Evolutionary conservation across 768 basidiomycete species (phyloP).

Genomic region (Tylopilus cervinicoccineus): DNA sequence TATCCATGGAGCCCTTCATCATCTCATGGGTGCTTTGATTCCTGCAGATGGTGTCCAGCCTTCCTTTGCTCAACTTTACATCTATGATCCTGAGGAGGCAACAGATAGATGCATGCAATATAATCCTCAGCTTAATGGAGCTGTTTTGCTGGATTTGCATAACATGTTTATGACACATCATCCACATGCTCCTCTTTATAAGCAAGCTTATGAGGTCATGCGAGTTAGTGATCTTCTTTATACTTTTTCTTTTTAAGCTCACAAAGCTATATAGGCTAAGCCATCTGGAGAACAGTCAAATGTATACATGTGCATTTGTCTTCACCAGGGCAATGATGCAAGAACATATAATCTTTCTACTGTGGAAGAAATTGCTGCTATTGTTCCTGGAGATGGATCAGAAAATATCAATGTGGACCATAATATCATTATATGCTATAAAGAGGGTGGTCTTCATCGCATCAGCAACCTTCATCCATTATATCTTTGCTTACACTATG

Average conservation of each 20-base stretch:
- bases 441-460: constrained; percentile 22
- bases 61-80: no score
- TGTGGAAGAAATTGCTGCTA: constrained; percentile 38
- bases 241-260: no score
- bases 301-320: constrained; percentile 5
- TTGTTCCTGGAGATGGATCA: no score
- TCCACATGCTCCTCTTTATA: no score
- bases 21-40: constrained; percentile 31
- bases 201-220: constrained; percentile 32
- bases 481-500: constrained; percentile 41
- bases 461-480: constrained; percentile 34
- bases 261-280: constrained; percentile 1
- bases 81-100: constrained; percentile 37
- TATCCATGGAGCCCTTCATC: constrained; percentile 36
- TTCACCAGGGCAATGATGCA: constrained; percentile 20
- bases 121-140: constrained; percentile 18
- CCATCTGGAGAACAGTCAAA: constrained; percentile 12
- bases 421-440: constrained; percentile 34
- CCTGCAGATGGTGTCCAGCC: constrained; percentile 28
- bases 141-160: constrained; percentile 25
- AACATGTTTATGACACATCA: constrained; percentile 15
- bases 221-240: background rate
- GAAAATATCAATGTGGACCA: constrained; percentile 7
- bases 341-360: constrained; percentile 42
- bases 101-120: no score